These are phyloP conservation scores for Basipetospora sp. DNA, from an alignment of 2,329 filamentous ascomycete species.

Conservation along the genomic window DNA sequence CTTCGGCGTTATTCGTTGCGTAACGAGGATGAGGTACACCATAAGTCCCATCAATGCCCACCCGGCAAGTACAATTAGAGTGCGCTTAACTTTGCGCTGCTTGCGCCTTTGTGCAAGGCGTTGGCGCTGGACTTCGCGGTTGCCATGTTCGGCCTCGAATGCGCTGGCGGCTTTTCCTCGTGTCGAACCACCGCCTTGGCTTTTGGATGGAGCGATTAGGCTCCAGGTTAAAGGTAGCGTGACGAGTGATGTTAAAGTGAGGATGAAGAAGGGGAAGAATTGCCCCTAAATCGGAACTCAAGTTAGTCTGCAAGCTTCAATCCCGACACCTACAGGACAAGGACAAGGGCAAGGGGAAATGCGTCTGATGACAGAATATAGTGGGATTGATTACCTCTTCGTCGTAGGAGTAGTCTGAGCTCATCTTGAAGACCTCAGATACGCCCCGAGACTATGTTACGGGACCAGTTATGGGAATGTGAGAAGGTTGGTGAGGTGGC, in stretches of 20 bases:
- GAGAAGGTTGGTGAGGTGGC: constrained; percentile 3
- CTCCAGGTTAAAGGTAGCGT: constrained; percentile 84
- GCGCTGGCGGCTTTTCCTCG: constrained; percentile 56
- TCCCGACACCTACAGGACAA: too few species aligned
- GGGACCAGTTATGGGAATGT: not conserved
- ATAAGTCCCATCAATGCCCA: constrained; percentile 80
- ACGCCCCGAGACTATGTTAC: not conserved
- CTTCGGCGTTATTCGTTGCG: constrained; percentile 55
- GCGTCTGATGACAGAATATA: too few species aligned
- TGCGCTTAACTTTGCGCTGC: constrained; percentile 76
- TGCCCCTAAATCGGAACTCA: constrained; percentile 56
- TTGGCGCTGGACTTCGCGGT: constrained; percentile 60
- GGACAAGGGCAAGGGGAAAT: constrained; percentile 3
- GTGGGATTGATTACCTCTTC: constrained; percentile 68
- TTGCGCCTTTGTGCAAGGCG: constrained; percentile 78
- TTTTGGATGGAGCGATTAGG: constrained; percentile 61
- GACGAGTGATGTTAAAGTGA: constrained; percentile 74
- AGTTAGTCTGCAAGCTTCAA: too few species aligned
- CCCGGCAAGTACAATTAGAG: constrained; percentile 57
- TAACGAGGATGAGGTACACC: constrained; percentile 77
- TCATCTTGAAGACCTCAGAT: constrained; percentile 46
- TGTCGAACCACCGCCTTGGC: constrained; percentile 66
- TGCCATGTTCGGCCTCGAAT: constrained; percentile 68
- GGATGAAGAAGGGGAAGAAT: constrained; percentile 98
- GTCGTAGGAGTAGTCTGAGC: constrained; percentile 95